Conservation (phyloP, 208 protist genomes). For the Leishmania tropica region DNA sequence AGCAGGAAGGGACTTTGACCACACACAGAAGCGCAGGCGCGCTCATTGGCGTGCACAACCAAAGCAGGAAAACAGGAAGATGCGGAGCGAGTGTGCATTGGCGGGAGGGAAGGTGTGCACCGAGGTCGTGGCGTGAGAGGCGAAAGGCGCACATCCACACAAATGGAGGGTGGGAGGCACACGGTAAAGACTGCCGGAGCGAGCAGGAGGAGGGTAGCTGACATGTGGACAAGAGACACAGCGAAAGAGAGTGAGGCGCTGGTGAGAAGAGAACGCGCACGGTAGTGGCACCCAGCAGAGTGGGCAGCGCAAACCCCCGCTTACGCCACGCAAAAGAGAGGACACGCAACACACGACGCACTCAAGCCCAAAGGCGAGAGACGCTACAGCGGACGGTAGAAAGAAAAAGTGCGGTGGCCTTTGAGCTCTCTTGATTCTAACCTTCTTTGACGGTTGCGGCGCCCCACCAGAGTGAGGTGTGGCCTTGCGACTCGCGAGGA, state of each 20-base stretch:
- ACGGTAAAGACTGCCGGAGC: neutral
- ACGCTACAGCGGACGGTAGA: neutral
- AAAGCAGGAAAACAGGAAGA: neutral
- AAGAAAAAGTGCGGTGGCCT: neutral
- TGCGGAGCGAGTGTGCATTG: neutral
- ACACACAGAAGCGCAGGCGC: neutral
- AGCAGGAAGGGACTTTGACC: neutral
- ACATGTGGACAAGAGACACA: too few relatives aligned
- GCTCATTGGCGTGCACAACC: neutral
- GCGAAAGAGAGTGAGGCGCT: neutral
- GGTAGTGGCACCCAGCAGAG: neutral
- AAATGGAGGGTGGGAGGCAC: too few relatives aligned
- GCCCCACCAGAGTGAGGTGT: neutral
- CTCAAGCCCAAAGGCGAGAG: neutral
- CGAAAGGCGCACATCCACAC: too few relatives aligned
- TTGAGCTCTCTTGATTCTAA: neutral
- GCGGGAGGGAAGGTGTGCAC: too few relatives aligned
- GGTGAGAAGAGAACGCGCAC: neutral
- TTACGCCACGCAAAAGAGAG: neutral
- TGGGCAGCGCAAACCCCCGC: neutral
- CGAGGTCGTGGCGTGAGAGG: too few relatives aligned
- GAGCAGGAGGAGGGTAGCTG: neutral
- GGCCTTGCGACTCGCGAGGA: neutral
- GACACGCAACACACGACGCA: neutral
- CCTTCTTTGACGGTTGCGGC: neutral